Base-by-base conservation (phyloP, 2,329 filamentous ascomycete genomes). In the Talaromyces albobiverticillius region DNA sequence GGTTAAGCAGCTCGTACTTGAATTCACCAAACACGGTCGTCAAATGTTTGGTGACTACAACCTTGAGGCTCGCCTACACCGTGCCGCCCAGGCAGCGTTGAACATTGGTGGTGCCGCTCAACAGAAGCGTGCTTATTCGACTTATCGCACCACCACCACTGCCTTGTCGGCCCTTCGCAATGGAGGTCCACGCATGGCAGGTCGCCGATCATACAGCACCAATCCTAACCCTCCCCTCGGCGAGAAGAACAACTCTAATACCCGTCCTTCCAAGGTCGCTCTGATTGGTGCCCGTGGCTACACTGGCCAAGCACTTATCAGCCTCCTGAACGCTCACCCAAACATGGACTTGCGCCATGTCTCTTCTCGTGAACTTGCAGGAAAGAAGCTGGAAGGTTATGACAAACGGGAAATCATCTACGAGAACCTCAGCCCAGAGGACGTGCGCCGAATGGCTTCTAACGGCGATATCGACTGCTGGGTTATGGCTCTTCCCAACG, bases 401-500 rank as follows among this genome's bases (percentile, higher is more conserved):
- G 85, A 84, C 65, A 97, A 96, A 82, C 85, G 88, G 59, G 85
- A 95, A 57, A 89, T 99, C 62, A 90, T 85, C 59, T 99, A 99
- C 73, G 90, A 96, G 73, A 96, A 91, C 70, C 79, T 97, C 42
- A 86, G 83, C 53, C 83, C 90, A 6, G 93, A 97, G 61, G 93
- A 97, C 62, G 86, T 96, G 11, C 84, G 85, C 59, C 82, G 85
- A 55, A 90, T 97, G 83, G 89, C 94, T 59, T 86, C 88, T 69
- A 84, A 87, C 29, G 88, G 89, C 49, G 84, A 92, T 65, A 86
- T 97, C 47, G 93, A 97, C 76, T 94, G 89, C 75, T 97, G 92
- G 92, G 89, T 97, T 42, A 94, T 97, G 89, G 94, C 94, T 32
- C 84, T 97, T 26, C 94, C 93, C 42, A 99, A 97, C 67, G 89